Evolutionary conservation across 768 basidiomycete genomes (phyloP).

Genomic region (Cyclocybe aegerita): DNA sequence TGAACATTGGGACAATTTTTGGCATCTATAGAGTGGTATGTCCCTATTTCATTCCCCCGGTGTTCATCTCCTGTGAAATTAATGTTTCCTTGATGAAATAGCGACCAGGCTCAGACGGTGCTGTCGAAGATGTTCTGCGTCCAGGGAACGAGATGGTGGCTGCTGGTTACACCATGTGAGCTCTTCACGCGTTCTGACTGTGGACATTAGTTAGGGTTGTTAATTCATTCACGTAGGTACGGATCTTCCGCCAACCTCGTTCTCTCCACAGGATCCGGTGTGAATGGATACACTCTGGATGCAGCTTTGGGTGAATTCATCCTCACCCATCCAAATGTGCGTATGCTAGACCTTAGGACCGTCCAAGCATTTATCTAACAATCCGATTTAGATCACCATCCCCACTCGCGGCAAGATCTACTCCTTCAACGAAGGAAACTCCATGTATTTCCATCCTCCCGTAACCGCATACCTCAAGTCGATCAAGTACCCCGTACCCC

Average conservation of each 20-base stretch:
- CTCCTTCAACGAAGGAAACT: constrained; percentile 99
- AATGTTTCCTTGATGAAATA: constrained; percentile 27
- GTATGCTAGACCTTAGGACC: constrained; percentile 17
- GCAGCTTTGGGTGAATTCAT: constrained; percentile 96
- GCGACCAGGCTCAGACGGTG: constrained; percentile 77
- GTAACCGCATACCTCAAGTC: constrained; percentile 82
- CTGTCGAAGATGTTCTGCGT: constrained; percentile 83
- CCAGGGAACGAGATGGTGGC: constrained; percentile 98
- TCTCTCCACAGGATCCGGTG: constrained; percentile 90
- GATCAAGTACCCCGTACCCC: constrained; percentile 83
- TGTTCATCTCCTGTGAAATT: background rate
- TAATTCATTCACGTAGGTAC: constrained; percentile 36
- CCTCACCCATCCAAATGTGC: constrained; percentile 92
- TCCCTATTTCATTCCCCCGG: constrained; percentile 13
- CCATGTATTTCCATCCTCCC: constrained; percentile 88
- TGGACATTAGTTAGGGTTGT: background rate
- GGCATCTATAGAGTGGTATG: constrained; percentile 91
- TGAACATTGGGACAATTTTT: constrained; percentile 97
- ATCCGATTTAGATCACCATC: constrained; percentile 73
- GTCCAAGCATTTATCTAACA: background rate
- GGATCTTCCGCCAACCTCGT: constrained; percentile 98
- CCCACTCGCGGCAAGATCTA: constrained; percentile 97
- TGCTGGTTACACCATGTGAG: constrained; percentile 94
- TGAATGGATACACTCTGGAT: constrained; percentile 98
- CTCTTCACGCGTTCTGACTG: constrained; percentile 9